These are phyloP conservation scores for Saccharomyces eubayanus DNA, from an alignment of 805 yeast species.

Conservation along the genomic window DNA sequence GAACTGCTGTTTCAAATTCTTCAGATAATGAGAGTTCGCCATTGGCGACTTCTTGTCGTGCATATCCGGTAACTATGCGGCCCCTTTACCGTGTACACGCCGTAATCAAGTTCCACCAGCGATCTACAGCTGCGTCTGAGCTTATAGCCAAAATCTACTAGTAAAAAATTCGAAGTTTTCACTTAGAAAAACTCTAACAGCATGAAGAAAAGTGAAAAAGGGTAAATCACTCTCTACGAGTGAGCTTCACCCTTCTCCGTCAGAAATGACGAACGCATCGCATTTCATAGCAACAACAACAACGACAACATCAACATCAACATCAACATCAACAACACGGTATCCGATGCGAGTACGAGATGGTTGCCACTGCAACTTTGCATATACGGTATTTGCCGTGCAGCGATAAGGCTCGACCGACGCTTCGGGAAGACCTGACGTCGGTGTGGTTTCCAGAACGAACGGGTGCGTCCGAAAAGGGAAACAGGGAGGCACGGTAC, in stretches of 20 bases:
- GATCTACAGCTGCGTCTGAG: neutral
- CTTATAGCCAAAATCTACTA: neutral
- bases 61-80: slow-evolving; percentile 1
- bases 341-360: neutral
- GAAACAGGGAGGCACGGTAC: neutral
- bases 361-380: neutral
- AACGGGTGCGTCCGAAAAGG: neutral
- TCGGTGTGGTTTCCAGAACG: neutral
- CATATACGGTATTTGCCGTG: neutral
- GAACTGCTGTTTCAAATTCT: slow-evolving; percentile 23
- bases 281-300: neutral
- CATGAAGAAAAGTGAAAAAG: slow-evolving; percentile 2
- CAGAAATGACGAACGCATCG: neutral
- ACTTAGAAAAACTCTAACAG: neutral
- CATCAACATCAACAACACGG: neutral
- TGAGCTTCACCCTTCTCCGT: neutral
- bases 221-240: neutral
- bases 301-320: neutral
- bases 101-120: neutral
- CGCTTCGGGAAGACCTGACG: neutral
- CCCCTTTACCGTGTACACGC: neutral
- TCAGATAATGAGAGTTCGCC: slow-evolving; percentile 21
- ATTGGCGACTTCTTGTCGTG: slow-evolving; percentile 12
- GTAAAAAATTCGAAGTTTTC: neutral
- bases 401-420: neutral